phyloP scores from a whole-genome alignment of 139 green algal species.

The Auxenochlorella pyrenoidosa region DNA sequence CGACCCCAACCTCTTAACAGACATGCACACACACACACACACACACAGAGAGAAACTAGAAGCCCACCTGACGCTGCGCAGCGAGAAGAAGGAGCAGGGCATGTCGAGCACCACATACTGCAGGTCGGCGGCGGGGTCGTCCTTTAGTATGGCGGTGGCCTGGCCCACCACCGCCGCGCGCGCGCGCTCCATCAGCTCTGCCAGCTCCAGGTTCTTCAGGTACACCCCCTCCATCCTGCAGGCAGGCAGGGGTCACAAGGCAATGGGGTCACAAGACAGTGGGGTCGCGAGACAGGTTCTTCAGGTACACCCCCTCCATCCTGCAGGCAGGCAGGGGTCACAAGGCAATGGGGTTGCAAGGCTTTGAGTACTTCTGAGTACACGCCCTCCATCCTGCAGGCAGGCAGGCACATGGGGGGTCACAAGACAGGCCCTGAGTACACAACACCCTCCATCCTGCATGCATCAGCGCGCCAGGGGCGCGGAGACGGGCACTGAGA shows the following conservation, averaged over 20 bases:
- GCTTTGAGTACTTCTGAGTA: conserved; percentile 41
- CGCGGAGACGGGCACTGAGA: too few species aligned
- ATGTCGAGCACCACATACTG: conserved; percentile 72
- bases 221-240: conserved; percentile 41
- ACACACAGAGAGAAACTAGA: too few species aligned
- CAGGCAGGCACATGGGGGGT: too few species aligned
- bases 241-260: too few species aligned
- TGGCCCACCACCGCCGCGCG: conserved; percentile 37
- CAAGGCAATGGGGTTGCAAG: too few species aligned
- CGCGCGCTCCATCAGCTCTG: conserved; percentile 36
- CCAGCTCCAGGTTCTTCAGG: conserved; percentile 39
- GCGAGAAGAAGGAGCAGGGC: conserved; percentile 75
- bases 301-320: conserved; percentile 41
- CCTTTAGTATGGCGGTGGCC: conserved; percentile 4
- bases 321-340: background rate
- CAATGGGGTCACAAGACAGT: too few species aligned
- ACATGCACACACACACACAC: too few species aligned
- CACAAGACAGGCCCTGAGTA: too few species aligned
- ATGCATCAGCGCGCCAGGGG: too few species aligned
- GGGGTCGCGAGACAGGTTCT: too few species aligned
- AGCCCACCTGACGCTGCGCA: conserved; percentile 52
- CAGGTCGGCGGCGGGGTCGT: conserved; percentile 34
- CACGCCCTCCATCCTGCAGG: conserved; percentile 30
- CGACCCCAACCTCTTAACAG: too few species aligned
- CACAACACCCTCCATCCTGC: too few species aligned